Base-by-base conservation (phyloP, 2,329 filamentous ascomycete genomes). In the Daldinia eschscholtzii region DNA sequence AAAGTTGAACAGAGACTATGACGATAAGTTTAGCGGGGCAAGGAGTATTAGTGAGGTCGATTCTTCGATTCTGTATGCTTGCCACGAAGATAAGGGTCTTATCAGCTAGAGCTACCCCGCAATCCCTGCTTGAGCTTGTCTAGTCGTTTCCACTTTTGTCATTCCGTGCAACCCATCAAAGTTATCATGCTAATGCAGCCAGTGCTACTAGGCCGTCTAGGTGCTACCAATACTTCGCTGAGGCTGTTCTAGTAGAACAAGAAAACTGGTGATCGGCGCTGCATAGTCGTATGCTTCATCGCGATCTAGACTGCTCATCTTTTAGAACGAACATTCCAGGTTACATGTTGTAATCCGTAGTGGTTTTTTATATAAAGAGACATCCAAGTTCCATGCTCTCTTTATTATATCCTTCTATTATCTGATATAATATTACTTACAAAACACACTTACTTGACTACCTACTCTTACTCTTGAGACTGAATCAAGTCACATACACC, bases 61-160 rank as follows among this genome's bases (percentile, higher is more conserved):
- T 4, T 42, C 33, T 28, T 44, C 9, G 26, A 42, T 4, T 42
- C 33, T 28, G 26, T 28, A 55, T 20, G 23, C 48, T 65, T 58
- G 64, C 58, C 61, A 63, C 56, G 12, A 23, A 42, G 65, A 68
- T 70, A 70, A 70, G 64, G 64, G 10, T 26, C 41, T 65, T 68
- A 66, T 71, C 66, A 28, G 48, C 20, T 23, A 39, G 39, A 70
- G 64, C 71, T 73, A 73, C 71, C 71, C 71, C 71, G 71, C 71
- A 72, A 41, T 64, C 60, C 35, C 15, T 56, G 26, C 33, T 35
- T 57, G 48, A 64, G 57, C 50, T 52, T 26, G 23, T 35, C 9
- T 35, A 46, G 5, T 52, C 15, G 4, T 30, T 57, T 39, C 50
- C 52, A 30, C 37, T 48, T 33, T 64, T 33, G 35, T 20, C 37